Evolutionary conservation across 306 rosid species (phyloP).

Genomic region (Pyrus communis): DNA sequence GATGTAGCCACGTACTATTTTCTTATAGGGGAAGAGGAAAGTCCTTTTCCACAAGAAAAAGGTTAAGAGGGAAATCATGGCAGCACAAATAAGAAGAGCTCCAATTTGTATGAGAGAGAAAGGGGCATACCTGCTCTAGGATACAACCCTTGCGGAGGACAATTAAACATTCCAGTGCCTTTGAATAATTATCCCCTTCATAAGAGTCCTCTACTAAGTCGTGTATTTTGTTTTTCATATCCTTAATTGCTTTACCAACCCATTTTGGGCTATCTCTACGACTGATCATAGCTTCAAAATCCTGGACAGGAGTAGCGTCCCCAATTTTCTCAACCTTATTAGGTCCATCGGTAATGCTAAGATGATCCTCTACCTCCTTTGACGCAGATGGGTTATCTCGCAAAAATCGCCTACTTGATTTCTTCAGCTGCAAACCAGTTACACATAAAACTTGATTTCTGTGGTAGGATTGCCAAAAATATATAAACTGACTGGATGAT

Average conservation of each 20-base stretch:
- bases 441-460: conserved; percentile 7
- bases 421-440: conserved; percentile 45
- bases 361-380: conserved; percentile 28
- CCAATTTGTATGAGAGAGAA: not conserved
- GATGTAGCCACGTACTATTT: not conserved
- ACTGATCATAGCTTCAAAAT: conserved; percentile 77
- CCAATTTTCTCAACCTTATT: conserved; percentile 56
- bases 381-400: conserved; percentile 30
- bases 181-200: conserved; percentile 58
- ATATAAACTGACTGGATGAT: not conserved
- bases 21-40: not conserved
- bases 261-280: conserved; percentile 67
- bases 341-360: conserved; percentile 27
- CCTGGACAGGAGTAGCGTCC: conserved; percentile 57
- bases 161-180: conserved; percentile 51
- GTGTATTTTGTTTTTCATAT: conserved; percentile 57
- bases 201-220: conserved; percentile 58
- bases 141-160: conserved; percentile 87
- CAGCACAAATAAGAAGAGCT: too few relatives aligned
- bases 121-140: conserved; percentile 56
- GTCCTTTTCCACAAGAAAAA: not conserved
- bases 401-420: conserved; percentile 33
- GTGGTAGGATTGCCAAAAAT: not conserved
- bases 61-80: too few relatives aligned
- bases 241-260: conserved; percentile 62